These are phyloP conservation scores for Coriolopsis trogii DNA, from an alignment of 1,284 basidiomycete species.

Conservation along the genomic window DNA sequence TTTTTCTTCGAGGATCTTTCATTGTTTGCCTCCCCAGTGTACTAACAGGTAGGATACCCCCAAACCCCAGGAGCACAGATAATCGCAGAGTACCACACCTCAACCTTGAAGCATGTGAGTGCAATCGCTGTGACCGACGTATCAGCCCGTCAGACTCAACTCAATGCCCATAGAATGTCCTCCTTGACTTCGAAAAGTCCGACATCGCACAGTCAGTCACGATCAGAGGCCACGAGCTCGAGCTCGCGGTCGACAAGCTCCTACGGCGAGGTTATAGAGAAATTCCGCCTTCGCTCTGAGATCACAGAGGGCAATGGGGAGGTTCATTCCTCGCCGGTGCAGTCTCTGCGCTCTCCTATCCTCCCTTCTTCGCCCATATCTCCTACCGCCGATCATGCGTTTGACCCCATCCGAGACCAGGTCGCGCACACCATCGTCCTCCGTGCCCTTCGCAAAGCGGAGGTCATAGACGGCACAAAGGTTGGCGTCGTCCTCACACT, in stretches of 20 bases:
- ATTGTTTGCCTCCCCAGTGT: too few relatives aligned
- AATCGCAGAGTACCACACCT: too few relatives aligned
- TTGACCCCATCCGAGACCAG: slow-evolving; percentile 63
- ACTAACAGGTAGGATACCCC: too few relatives aligned
- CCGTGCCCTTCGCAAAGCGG: slow-evolving; percentile 52
- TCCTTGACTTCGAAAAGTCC: background rate
- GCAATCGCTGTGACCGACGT: too few relatives aligned
- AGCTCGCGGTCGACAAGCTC: slow-evolving; percentile 15
- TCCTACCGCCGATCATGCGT: slow-evolving; percentile 40
- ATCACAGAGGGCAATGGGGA: background rate
- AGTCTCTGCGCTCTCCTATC: background rate
- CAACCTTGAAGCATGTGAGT: too few relatives aligned
- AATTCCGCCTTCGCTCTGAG: background rate
- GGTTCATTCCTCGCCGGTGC: background rate
- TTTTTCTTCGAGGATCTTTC: too few relatives aligned
- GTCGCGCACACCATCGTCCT: slow-evolving; percentile 63
- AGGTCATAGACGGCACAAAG: slow-evolving; percentile 50
- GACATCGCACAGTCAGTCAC: background rate
- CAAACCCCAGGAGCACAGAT: too few relatives aligned
- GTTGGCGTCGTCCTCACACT: slow-evolving; percentile 62
- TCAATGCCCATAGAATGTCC: too few relatives aligned
- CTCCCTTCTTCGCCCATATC: slow-evolving; percentile 20
- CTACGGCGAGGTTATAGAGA: slow-evolving; percentile 21
- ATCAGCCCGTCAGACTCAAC: too few relatives aligned
- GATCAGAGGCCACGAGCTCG: slow-evolving; percentile 6